Evolutionary conservation across 1,284 basidiomycete species (phyloP).

Genomic region (Ustilago loliicola): DNA sequence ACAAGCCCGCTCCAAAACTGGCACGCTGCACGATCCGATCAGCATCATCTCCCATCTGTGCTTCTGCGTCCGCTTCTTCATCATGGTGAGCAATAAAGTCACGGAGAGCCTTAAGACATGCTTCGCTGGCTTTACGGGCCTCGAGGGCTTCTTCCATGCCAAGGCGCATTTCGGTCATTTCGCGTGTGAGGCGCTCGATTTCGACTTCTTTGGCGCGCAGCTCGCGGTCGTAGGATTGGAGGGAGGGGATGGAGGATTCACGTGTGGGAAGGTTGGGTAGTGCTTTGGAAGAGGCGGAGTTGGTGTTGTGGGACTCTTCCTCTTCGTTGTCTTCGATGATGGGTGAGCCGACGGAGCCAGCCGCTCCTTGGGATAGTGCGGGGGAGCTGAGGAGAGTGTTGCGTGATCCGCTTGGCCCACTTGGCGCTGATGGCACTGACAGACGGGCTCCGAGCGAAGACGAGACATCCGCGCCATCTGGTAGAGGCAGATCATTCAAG

Average conservation of each 20-base stretch:
- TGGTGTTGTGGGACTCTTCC: slow-evolving; percentile 16
- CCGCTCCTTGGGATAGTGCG: slow-evolving; percentile 42
- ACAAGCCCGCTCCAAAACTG: slow-evolving; percentile 46
- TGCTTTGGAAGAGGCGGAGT: slow-evolving; percentile 17
- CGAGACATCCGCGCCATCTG: slow-evolving; percentile 17
- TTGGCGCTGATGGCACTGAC: slow-evolving; percentile 22
- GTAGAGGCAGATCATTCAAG: slow-evolving; percentile 14
- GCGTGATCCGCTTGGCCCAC: slow-evolving; percentile 19
- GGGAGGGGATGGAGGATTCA: slow-evolving; percentile 27
- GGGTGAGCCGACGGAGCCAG: slow-evolving; percentile 48
- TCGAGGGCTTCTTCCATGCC: slow-evolving; percentile 63
- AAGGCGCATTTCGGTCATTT: slow-evolving; percentile 52
- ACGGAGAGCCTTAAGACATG: slow-evolving; percentile 58
- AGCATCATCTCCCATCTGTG: slow-evolving; percentile 38
- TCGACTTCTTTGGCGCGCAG: slow-evolving; percentile 61
- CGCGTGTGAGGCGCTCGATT: slow-evolving; percentile 51
- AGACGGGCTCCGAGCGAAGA: slow-evolving; percentile 30
- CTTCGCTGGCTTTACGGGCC: slow-evolving; percentile 65
- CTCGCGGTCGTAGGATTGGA: slow-evolving; percentile 36
- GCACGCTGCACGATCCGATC: slow-evolving; percentile 37
- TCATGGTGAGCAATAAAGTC: slow-evolving; percentile 57
- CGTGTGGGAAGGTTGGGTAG: slow-evolving; percentile 19
- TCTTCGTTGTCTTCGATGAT: slow-evolving; percentile 55
- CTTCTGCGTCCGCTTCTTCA: slow-evolving; percentile 41
- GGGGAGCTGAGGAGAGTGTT: slow-evolving; percentile 31